Evolutionary conservation across 1,284 basidiomycete species (phyloP), one percentile per base, ranked within the genome.

Genomic region (Ganoderma boninense): DNA sequence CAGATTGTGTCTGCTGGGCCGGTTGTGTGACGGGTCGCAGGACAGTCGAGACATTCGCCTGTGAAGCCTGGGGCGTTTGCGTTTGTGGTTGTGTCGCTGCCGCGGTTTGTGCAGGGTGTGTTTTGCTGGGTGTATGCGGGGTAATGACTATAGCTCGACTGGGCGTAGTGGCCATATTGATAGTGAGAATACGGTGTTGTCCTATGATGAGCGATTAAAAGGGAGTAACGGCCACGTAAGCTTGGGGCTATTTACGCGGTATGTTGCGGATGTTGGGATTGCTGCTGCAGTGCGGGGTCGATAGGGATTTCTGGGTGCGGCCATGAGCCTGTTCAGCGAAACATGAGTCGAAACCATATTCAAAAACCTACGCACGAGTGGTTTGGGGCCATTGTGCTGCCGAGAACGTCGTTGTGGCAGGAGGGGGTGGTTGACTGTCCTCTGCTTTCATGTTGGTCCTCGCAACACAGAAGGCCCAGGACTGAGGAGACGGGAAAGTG

Each of bases 271-370:
- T 85, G 85, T 70, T 86, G 80, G 7, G 87, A 82, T 75, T 89
- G 89, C 71, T 88, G 89, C 78, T 92, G 90, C 57, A 92, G 82
- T 7, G 89, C 90, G 40, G 91, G 90, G 79, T 92, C 91, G 67
- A 92, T 91, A 18, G 90, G 89, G 44, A 92, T 91, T 76, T 89
- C 89, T 84, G 75, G 29, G 32, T 35, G 10, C 14, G 49, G 16
- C 23, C 1, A 23, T 52, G 49, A 52, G n/a, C n/a, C n/a, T n/a
- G n/a, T n/a, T n/a, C n/a, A n/a, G n/a, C n/a, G n/a, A n/a, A n/a
- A n/a, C n/a, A n/a, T n/a, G n/a, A n/a, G n/a, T n/a, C n/a, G n/a
- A n/a, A 32, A 32, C 4, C 29, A 62, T 20, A 69, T 85, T 69
- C 77, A 87, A 85, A 84, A 69, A 75, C 70, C n/a, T n/a, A n/a